Percentiles rank a stretch among this genome's conserved stretches.
Evolutionary conservation across 129 eudicot species (phyloP).

Genomic region (Artemisia argyi): DNA sequence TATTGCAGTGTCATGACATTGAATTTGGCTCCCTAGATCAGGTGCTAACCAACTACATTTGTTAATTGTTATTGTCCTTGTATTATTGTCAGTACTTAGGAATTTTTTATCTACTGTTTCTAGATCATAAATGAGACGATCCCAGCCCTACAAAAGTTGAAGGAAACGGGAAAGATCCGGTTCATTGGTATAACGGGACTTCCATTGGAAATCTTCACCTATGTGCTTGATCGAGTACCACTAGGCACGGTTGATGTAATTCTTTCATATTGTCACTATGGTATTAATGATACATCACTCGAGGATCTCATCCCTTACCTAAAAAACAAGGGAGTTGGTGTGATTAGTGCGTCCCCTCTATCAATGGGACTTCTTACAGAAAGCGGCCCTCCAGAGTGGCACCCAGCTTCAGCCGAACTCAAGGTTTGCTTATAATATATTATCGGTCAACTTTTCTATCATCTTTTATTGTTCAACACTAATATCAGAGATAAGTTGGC

Average conservation of each 20-base stretch:
- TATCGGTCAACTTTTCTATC: background rate
- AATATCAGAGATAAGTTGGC: too few species aligned
- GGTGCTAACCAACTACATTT: constrained; percentile 41
- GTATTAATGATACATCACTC: constrained; percentile 78
- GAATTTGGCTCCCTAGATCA: constrained; percentile 95
- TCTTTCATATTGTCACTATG: constrained; percentile 86
- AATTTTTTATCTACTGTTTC: background rate
- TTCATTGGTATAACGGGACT: constrained; percentile 98
- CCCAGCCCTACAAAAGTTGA: constrained; percentile 86
- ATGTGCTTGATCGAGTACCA: constrained; percentile 90
- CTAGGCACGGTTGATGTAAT: constrained; percentile 80
- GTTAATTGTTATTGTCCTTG: background rate
- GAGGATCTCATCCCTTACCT: constrained; percentile 85
- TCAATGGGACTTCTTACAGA: constrained; percentile 99
- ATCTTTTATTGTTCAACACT: too few species aligned
- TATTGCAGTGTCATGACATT: constrained; percentile 92
- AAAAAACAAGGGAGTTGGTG: constrained; percentile 90
- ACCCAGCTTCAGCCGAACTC: constrained; percentile 87
- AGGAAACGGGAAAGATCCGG: constrained; percentile 76
- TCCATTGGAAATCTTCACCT: constrained; percentile 74
- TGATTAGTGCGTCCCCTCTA: constrained; percentile 91
- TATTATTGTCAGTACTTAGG: background rate
- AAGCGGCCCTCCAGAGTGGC: constrained; percentile 94
- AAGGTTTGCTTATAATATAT: constrained; percentile 45
- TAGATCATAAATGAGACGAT: constrained; percentile 91